Conservation (phyloP, 179 eudicot species). For the Silene noctiflora region DNA sequence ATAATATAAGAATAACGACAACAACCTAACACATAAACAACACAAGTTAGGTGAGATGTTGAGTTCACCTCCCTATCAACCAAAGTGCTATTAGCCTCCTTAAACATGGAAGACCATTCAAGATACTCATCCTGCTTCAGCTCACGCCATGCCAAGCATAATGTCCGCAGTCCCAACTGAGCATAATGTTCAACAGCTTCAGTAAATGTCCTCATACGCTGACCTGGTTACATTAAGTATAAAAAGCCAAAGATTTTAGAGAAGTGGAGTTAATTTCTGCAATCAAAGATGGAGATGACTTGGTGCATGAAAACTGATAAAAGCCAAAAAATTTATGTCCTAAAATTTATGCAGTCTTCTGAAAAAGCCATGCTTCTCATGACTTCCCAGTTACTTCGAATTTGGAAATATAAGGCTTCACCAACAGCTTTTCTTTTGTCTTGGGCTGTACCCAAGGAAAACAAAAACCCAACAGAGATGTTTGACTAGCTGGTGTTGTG, state of each 20-base stretch:
- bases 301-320: too few species aligned
- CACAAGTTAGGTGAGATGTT: background rate
- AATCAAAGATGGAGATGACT: too few species aligned
- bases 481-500: too few species aligned
- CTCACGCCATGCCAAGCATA: constrained; percentile 95
- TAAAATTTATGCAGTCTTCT: too few species aligned
- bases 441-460: too few species aligned
- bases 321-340: too few species aligned
- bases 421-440: too few species aligned
- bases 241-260: constrained; percentile 4
- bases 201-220: constrained; percentile 57
- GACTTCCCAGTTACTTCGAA: too few species aligned
- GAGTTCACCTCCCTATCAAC: constrained; percentile 86
- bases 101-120: constrained; percentile 84
- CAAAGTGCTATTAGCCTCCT: constrained; percentile 89
- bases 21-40: background rate
- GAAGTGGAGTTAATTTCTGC: too few species aligned
- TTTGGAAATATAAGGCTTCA: too few species aligned
- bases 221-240: constrained; percentile 48
- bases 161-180: constrained; percentile 85
- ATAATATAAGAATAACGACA: constrained; percentile 17
- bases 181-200: constrained; percentile 93
- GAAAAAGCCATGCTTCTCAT: too few species aligned
- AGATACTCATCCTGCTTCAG: constrained; percentile 75
- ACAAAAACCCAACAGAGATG: too few species aligned